Evolutionary conservation across 2,329 filamentous ascomycete genomes (phyloP), one percentile per base, ranked within the genome.

Genomic region (Ophiostoma tasmaniense): DNA sequence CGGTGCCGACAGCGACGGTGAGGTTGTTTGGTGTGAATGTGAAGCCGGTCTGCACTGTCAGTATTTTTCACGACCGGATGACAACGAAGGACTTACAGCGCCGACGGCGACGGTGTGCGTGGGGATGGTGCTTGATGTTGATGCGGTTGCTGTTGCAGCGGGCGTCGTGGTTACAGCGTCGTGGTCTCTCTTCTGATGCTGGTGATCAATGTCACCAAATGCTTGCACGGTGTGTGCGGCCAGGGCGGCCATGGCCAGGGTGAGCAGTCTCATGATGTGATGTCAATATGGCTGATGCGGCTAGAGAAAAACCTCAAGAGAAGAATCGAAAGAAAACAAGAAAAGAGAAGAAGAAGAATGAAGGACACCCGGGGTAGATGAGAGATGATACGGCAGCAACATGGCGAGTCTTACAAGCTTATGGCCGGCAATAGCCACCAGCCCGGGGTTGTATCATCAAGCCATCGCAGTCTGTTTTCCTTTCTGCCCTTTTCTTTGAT

Each of bases 1-100:
- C 77, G 73, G 85, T 83, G 6, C 84, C 84, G 35, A 82, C 75
- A n/a, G 75, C 74, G 1, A 79, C 81, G 13, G 71, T 74, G 1
- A 77, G 68, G 65, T 75, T 68, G 66, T 77, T 73, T 0, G 81
- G 81, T 0, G 69, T 71, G 66, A 81, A 81, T 66, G 74, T 74
- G 71, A 76, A 75, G 11, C 75, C 75, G 20, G 74, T 75, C 75
- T 77, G 50, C n/a, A n/a, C n/a, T n/a, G n/a, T n/a, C n/a, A n/a
- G 2, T 30, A 22, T 8, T 66, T 50, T 50, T 11, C 62, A 64
- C 20, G 22, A 1, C 6, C 25, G 50, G 25, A 4, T 20, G 5
- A 11, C 3, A 11, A n/a, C n/a, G 30, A n/a, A 7, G 25, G 10
- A 66, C 45, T 22, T 75, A 78, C 76, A 25, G 72, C 75, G 50